Evolutionary conservation across 306 rosid species (phyloP).

Genomic region (Spatholobus suberectus): DNA sequence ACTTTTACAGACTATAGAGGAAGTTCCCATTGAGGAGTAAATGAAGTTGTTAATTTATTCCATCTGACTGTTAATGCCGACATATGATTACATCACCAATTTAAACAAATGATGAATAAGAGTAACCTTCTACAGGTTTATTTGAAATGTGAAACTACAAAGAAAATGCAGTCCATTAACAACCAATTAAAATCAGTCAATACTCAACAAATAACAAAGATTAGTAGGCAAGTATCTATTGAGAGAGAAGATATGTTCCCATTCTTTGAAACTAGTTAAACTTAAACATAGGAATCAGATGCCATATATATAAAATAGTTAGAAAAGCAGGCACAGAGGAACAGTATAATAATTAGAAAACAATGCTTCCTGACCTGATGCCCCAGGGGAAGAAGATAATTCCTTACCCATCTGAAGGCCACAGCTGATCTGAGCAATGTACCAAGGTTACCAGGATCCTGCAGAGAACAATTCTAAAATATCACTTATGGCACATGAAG

Average conservation of each 20-base stretch:
- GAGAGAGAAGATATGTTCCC: conserved; percentile 18
- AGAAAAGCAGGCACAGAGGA: not conserved
- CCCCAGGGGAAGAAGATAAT: conserved; percentile 12
- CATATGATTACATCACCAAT: not conserved
- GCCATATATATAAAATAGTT: conserved; percentile 12
- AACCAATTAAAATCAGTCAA: conserved; percentile 22
- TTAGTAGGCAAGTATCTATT: not conserved
- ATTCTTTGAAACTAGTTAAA: not conserved
- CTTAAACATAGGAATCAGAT: conserved; percentile 11
- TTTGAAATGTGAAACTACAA: conserved; percentile 14
- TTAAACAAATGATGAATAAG: conserved; percentile 6
- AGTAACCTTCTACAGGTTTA: not conserved
- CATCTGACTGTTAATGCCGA: conserved; percentile 19
- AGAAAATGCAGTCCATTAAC: conserved; percentile 18
- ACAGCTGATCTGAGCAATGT: conserved; percentile 86
- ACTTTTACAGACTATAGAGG: too few species aligned
- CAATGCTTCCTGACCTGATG: not conserved
- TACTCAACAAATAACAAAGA: conserved; percentile 3
- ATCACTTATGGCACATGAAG: conserved; percentile 37
- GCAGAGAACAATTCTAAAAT: conserved; percentile 48
- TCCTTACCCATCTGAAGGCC: conserved; percentile 92
- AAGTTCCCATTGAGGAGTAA: not conserved
- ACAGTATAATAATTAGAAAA: not conserved
- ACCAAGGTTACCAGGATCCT: conserved; percentile 97
- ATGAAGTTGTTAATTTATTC: conserved; percentile 18